phyloP scores from a whole-genome alignment of 2,329 filamentous ascomycete species.

The Magnaporthiopsis incrustans region DNA sequence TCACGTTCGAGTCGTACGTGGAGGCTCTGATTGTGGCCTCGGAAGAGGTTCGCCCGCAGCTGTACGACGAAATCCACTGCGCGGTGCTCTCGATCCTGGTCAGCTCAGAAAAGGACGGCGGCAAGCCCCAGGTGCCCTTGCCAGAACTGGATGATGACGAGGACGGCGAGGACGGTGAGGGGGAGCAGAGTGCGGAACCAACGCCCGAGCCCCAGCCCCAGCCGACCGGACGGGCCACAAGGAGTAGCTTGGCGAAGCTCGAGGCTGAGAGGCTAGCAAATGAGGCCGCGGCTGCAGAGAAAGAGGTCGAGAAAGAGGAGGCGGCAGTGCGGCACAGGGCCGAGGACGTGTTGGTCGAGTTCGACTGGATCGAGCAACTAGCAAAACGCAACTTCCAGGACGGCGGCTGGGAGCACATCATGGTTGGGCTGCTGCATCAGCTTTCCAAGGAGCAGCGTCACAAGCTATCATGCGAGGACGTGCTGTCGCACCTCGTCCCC shows the following conservation, averaged over 20 bases:
- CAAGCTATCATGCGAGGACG: conserved; percentile 65
- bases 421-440: conserved; percentile 80
- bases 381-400: conserved; percentile 76
- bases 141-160: conserved; percentile 68
- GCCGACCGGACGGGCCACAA: conserved; percentile 62
- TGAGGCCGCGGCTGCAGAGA: conserved; percentile 47
- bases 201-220: conserved; percentile 65
- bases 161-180: conserved; percentile 52
- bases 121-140: conserved; percentile 69
- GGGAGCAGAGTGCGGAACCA: conserved; percentile 42
- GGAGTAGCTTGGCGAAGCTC: conserved; percentile 76
- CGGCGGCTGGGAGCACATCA: conserved; percentile 85
- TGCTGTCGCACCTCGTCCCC: conserved; percentile 76
- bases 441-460: conserved; percentile 68
- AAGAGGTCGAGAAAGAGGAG: conserved; percentile 34
- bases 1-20: conserved; percentile 94
- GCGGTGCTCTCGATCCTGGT: conserved; percentile 83
- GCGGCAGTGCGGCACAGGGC: conserved; percentile 55
- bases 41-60: conserved; percentile 66
- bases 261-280: conserved; percentile 63
- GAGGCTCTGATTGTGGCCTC: conserved; percentile 77
- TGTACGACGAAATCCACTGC: conserved; percentile 88
- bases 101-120: conserved; percentile 63
- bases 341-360: conserved; percentile 64
- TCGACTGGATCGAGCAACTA: conserved; percentile 79